Percentiles rank a stretch among this genome's conserved stretches.
Conservation (phyloP, 2,329 filamentous ascomycete species). For the Sclerotiophoma versabilis region DNA sequence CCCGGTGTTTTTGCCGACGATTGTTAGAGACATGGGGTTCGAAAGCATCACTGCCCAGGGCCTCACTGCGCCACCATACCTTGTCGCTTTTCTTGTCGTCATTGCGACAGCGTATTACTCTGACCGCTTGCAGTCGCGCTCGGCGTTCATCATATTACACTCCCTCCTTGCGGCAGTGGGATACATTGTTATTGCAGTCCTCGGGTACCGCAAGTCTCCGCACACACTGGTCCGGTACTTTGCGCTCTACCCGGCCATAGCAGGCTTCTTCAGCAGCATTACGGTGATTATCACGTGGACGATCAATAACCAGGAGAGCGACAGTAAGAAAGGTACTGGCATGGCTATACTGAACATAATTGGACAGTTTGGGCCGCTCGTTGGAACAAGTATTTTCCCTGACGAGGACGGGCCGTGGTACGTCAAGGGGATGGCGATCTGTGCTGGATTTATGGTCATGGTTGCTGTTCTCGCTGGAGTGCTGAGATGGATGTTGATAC, state of each 20-base stretch:
- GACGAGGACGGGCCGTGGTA: constrained; percentile 58
- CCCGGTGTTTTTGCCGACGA: constrained; percentile 85
- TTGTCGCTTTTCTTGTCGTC: constrained; percentile 75
- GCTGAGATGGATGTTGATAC: constrained; percentile 52
- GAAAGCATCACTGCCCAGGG: constrained; percentile 72
- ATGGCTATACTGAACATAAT: constrained; percentile 83
- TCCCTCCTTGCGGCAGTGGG: constrained; percentile 65
- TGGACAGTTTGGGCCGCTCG: constrained; percentile 77
- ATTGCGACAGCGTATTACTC: constrained; percentile 76
- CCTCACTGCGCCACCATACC: constrained; percentile 81
- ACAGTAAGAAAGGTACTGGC: constrained; percentile 73
- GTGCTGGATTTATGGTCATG: constrained; percentile 58
- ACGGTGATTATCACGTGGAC: constrained; percentile 88
- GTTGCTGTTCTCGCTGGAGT: constrained; percentile 54
- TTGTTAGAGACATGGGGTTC: constrained; percentile 79
- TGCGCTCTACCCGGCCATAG: constrained; percentile 77
- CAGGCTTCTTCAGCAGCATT: constrained; percentile 86
- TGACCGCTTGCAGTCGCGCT: constrained; percentile 69
- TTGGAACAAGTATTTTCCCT: constrained; percentile 64
- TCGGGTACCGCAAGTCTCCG: constrained; percentile 53
- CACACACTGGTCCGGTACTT: constrained; percentile 65
- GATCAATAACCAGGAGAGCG: constrained; percentile 80
- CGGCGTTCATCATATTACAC: constrained; percentile 71
- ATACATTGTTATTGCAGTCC: constrained; percentile 67
- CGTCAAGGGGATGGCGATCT: constrained; percentile 58